Conservation (phyloP, 306 rosid genomes). For the Macrotyloma uniflorum region DNA sequence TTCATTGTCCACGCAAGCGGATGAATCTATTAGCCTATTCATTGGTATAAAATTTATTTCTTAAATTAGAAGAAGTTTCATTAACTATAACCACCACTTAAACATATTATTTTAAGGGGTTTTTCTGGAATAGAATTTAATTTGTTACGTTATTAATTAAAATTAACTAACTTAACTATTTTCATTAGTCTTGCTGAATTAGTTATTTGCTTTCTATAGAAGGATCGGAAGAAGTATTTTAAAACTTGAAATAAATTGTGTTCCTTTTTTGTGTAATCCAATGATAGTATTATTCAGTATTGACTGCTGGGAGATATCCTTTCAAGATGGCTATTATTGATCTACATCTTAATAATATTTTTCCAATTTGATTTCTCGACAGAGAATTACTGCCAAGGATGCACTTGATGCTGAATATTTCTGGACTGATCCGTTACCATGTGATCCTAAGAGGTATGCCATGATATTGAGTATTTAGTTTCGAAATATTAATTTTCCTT, state of each 20-base stretch:
- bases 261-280: constrained; percentile 10
- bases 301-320: background rate
- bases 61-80: background rate
- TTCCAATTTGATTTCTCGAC: constrained; percentile 23
- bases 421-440: constrained; percentile 79
- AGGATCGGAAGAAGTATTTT: background rate
- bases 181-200: background rate
- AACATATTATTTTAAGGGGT: background rate
- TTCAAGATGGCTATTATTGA: background rate
- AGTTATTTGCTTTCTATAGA: background rate
- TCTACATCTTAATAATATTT: background rate
- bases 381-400: constrained; percentile 73
- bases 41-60: no score
- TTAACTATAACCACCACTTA: background rate
- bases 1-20: background rate
- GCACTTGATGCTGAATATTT: constrained; percentile 82
- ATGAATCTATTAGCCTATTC: background rate
- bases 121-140: background rate
- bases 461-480: constrained; percentile 1
- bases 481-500: background rate
- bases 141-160: background rate
- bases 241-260: background rate
- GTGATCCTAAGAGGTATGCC: constrained; percentile 70
- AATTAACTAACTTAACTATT: background rate
- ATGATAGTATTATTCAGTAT: background rate